These are phyloP conservation scores for Fraxinus ornus DNA, from an alignment of 305 asterid species.

Conservation along the genomic window DNA sequence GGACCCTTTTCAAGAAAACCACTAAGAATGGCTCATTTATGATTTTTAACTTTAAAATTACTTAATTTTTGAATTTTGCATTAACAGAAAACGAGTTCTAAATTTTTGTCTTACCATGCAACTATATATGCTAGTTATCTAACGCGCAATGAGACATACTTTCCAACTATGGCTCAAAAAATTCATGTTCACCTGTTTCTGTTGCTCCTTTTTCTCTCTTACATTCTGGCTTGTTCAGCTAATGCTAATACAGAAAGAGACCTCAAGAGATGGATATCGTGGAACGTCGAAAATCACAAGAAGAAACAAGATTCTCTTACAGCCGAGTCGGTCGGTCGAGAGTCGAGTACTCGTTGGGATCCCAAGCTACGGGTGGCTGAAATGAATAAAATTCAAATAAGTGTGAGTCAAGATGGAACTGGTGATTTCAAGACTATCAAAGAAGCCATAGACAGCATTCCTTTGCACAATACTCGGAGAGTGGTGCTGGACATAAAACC, in stretches of 20 bases:
- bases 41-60: background rate
- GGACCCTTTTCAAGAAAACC: conserved; percentile 15
- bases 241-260: conserved; percentile 3
- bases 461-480: conserved; percentile 41
- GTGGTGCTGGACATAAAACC: conserved; percentile 39
- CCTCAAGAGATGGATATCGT: conserved; percentile 37
- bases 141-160: background rate
- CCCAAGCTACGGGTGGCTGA: conserved; percentile 48
- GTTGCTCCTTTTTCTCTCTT: conserved; percentile 21
- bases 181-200: conserved; percentile 16
- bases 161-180: conserved; percentile 27
- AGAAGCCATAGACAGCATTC: conserved; percentile 51
- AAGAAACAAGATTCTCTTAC: conserved; percentile 6
- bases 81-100: background rate
- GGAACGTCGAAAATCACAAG: conserved; percentile 33
- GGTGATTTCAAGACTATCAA: conserved; percentile 42
- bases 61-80: background rate
- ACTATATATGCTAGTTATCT: background rate
- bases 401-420: conserved; percentile 49
- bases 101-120: conserved; percentile 20
- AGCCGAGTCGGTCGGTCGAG: background rate
- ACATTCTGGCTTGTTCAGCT: conserved; percentile 16
- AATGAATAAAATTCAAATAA: conserved; percentile 33
- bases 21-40: background rate
- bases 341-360: conserved; percentile 17